Base-by-base conservation (phyloP, 257 asterid species). In the Buddleja alternifolia region DNA sequence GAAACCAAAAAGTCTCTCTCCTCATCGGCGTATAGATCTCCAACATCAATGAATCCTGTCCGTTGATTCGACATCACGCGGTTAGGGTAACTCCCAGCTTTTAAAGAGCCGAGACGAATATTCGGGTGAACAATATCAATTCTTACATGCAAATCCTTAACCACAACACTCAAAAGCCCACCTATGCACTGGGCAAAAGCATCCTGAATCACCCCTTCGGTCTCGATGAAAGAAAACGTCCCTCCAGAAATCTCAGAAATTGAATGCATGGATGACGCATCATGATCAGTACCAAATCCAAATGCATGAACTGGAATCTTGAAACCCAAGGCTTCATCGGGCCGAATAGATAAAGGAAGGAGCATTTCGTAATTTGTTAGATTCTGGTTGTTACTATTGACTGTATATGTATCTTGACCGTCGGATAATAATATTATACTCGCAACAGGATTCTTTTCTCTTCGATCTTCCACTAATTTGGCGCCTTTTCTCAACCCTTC, bases 131-230 rank as follows among this genome's bases (percentile, higher is more conserved):
- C 85, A 52, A 92, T 75, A 71, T 87, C 95, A 0, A 94, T 77
- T 44, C 23, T 70, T 20, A 94, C 71, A 7, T 72, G 86, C 56
- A 94, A 67, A 73, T 87, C 90, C 82, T 94, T 94, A 45, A 94
- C 95, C 47, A 90, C 90, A 16, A 94, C 97, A 55, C 99, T 94
- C 78, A 94, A 73, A 57, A 94, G 93, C 39, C 99, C 99, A 0
- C 98, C 99, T 41, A 94, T 94, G 81, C 99, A 94, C 78, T 94
- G 99, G 10, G 99, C 99, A 71, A 94, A 94, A 1, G 99, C 99
- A 60, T 94, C 97, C 80, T 94, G 99, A 46, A 94, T 94, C n/a
- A 82, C 95, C 16, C 95, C 81, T 77, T 94, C 99, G 1, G 97
- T 85, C 80, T 94, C 99, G 8, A 94, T 94, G 80, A 94, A 94